phyloP scores from a whole-genome alignment of 2,329 filamentous ascomycete species.

The Emmonsiellopsis sp. region DNA sequence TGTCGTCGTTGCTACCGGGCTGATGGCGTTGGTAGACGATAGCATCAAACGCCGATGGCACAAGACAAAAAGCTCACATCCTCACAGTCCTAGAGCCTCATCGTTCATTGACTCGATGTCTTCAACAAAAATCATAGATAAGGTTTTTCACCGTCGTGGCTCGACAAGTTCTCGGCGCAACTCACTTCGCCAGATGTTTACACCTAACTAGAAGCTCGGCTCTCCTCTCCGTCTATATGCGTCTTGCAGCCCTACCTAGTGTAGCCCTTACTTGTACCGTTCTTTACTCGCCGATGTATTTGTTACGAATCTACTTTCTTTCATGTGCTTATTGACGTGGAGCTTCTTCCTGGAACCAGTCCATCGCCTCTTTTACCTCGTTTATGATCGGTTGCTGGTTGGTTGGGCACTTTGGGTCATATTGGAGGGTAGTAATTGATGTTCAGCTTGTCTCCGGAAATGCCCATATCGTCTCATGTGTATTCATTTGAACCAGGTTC shows the following conservation, averaged over 20 bases:
- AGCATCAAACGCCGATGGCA: constrained; percentile 76
- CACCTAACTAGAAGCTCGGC: background rate
- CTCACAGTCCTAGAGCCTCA: constrained; percentile 44
- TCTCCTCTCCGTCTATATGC: background rate
- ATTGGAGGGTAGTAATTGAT: background rate
- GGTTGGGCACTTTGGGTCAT: background rate
- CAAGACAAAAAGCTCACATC: constrained; percentile 42
- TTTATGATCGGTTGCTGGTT: too few relatives aligned
- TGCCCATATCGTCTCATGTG: background rate
- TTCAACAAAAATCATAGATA: constrained; percentile 54
- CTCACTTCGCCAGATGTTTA: constrained; percentile 11
- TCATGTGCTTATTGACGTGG: background rate
- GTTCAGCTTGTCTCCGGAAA: background rate
- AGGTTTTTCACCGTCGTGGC: constrained; percentile 50
- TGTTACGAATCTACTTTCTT: background rate
- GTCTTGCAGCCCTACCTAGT: background rate
- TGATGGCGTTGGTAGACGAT: constrained; percentile 82
- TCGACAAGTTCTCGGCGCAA: constrained; percentile 20
- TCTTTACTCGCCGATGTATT: background rate
- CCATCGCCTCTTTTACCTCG: background rate
- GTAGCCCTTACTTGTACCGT: background rate
- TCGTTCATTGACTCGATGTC: constrained; percentile 54
- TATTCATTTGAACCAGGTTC: background rate
- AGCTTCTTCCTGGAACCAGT: background rate
- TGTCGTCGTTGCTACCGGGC: constrained; percentile 80